Base-by-base conservation (phyloP, 345 rosid species). In the Odontarrhena argentea region DNA sequence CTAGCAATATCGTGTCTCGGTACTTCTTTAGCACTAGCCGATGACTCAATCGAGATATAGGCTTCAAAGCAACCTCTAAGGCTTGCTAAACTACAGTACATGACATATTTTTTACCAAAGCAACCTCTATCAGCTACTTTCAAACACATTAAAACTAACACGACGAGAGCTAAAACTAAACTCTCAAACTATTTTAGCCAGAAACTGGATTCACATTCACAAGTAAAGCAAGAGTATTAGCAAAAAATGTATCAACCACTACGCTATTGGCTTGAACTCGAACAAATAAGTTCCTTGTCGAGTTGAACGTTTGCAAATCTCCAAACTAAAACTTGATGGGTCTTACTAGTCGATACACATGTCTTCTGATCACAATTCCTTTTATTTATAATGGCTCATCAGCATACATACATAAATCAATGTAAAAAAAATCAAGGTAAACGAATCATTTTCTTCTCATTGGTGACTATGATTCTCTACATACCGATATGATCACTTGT, bases 401-500 rank as follows among this genome's bases (percentile, higher is more conserved):
- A 65, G 41, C 4, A 5, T 65, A 65, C 44, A 55, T 13, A 44
- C 9, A 55, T 55, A 32, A 24, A 24, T 25, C 26, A 55, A 55
- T 34, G 54, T 30, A 14, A 30, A 6, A 6, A 40, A 15, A 2
- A 7, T 15, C 5, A 14, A 9, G 37, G 25, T 35, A 42, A 56
- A 46, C 37, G 47, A 55, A 55, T 46, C 42, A 41, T 1, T 42
- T 50, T 47, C 56, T 28, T 63, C 7, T 6, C 28, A 18, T 46
- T 55, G 45, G 24, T 38, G 28, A 30, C 64, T 55, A 71, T 55
- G 66, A 63, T 13, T 50, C 58, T 63, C 58, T 63, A 63, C 47
- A 63, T 25, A 50, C 24, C 9, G 47, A 22, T 7, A 22, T 34
- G 50, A 25, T 14, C 7, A 35, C 28, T 45, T 44, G 47, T 32